A percentile compares a stretch with the other conserved stretches of the same genome.
These are phyloP conservation scores for Magnusiomyces clavatus DNA, from an alignment of 1,139 yeast genomes.

Conservation along the genomic window DNA sequence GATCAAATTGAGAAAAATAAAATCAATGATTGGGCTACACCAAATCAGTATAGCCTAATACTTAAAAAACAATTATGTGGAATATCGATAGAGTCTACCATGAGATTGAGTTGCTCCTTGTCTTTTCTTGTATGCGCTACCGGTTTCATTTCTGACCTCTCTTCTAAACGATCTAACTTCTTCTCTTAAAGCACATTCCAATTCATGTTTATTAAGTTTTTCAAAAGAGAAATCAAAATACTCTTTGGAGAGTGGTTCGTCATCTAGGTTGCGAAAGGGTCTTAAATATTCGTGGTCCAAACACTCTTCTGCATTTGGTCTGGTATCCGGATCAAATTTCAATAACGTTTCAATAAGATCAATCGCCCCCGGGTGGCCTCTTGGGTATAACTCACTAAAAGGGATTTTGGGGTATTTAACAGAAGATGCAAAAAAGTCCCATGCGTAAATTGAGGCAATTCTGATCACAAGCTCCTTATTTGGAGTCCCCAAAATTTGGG, in stretches of 20 bases:
- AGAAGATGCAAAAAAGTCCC: conserved; percentile 16
- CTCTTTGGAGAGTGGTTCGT: conserved; percentile 67
- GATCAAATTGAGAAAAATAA: too few relatives aligned
- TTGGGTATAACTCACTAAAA: conserved; percentile 53
- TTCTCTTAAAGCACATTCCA: conserved; percentile 41
- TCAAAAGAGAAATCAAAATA: conserved; percentile 79
- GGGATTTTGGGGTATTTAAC: conserved; percentile 40
- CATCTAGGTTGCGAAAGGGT: conserved; percentile 79
- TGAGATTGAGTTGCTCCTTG: neutral
- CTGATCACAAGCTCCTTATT: conserved; percentile 60
- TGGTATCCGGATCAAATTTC: conserved; percentile 65
- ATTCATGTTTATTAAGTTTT: conserved; percentile 33
- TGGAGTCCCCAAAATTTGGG: conserved; percentile 76
- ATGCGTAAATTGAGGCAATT: conserved; percentile 50
- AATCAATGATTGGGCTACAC: too few relatives aligned
- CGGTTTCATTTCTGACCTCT: conserved; percentile 44
- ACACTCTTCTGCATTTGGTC: conserved; percentile 79
- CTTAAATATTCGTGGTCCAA: conserved; percentile 71
- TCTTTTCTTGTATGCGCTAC: neutral
- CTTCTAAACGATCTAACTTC: conserved; percentile 67
- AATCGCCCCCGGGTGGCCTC: conserved; percentile 65
- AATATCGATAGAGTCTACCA: neutral
- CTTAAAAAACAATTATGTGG: too few relatives aligned
- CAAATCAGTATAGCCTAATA: too few relatives aligned
- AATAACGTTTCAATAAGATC: conserved; percentile 68